Conservation (phyloP, 2,329 filamentous ascomycete species). For the Coniella vitis region DNA sequence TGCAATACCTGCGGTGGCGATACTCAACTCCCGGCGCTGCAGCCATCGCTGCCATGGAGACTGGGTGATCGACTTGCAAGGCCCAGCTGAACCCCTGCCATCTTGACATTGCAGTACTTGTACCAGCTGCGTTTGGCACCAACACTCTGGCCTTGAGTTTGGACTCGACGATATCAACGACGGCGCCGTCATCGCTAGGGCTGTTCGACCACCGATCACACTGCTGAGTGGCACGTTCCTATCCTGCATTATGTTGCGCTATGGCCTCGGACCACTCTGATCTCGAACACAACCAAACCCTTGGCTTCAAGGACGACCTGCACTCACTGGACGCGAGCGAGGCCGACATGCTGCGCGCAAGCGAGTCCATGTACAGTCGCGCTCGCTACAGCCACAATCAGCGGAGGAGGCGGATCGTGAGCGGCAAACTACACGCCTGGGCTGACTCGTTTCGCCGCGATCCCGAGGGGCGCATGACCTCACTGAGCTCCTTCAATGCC, state of each 20-base stretch:
- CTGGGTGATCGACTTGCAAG: too few relatives aligned
- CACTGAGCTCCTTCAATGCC: conserved; percentile 23
- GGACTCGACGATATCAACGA: not conserved
- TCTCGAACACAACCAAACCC: conserved; percentile 49
- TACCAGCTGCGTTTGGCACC: too few relatives aligned
- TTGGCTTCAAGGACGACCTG: conserved; percentile 50
- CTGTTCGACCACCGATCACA: not conserved
- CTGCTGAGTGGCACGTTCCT: not conserved
- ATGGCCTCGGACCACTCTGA: conserved; percentile 31
- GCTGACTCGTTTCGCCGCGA: conserved; percentile 60
- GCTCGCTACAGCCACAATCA: conserved; percentile 16
- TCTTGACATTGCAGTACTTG: too few relatives aligned
- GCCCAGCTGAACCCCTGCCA: too few relatives aligned
- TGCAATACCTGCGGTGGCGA: too few relatives aligned
- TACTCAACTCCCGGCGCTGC: too few relatives aligned
- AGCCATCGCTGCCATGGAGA: too few relatives aligned
- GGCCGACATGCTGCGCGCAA: conserved; percentile 43
- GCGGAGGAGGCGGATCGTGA: conserved; percentile 29
- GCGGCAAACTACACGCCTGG: conserved; percentile 39
- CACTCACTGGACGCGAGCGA: conserved; percentile 40
- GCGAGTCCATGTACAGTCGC: conserved; percentile 30
- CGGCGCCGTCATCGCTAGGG: too few relatives aligned
- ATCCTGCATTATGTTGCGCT: conserved; percentile 6
- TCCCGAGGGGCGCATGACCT: conserved; percentile 41
- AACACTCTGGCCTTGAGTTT: not conserved